Percentiles rank a stretch among this genome's conserved stretches.
Conservation (phyloP, 257 asterid genomes). For the Coffea eugenioides region DNA sequence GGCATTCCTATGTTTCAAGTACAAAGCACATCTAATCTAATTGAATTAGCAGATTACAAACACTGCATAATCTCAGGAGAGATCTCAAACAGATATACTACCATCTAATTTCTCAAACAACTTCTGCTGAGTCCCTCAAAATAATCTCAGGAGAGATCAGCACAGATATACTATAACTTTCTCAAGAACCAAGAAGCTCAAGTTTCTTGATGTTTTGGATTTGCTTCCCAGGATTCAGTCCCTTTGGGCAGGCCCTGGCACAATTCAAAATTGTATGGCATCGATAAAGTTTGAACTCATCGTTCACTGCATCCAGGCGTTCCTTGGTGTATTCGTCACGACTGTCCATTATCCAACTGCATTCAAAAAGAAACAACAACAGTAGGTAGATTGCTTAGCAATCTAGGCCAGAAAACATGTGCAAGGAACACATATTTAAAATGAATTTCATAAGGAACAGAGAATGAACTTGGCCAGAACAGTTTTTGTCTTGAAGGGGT, state of each 20-base stretch:
- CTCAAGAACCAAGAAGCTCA: conserved; percentile 44
- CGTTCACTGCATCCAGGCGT: conserved; percentile 77
- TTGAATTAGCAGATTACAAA: conserved; percentile 11
- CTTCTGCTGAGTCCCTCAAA: conserved; percentile 24
- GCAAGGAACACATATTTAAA: neutral
- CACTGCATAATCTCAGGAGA: conserved; percentile 11
- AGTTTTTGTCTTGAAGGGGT: neutral
- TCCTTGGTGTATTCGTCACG: conserved; percentile 93
- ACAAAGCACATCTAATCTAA: conserved; percentile 18
- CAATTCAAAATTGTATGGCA: conserved; percentile 94
- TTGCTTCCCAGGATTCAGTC: conserved; percentile 86
- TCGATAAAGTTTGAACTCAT: conserved; percentile 87
- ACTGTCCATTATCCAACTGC: conserved; percentile 98
- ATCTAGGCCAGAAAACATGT: neutral
- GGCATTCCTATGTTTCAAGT: conserved; percentile 2
- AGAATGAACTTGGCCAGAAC: neutral
- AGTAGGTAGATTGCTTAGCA: neutral
- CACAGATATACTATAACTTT: neutral
- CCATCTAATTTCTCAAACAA: conserved; percentile 15
- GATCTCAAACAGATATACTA: too few species aligned
- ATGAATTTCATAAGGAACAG: neutral
- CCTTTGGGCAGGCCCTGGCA: conserved; percentile 96
- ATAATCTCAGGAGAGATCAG: conserved; percentile 22
- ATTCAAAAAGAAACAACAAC: conserved; percentile 11
- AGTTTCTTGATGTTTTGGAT: conserved; percentile 91